Percentiles rank a stretch among this genome's conserved stretches.
phyloP scores from a whole-genome alignment of 768 basidiomycete species.

The Xerocomellus intermedius region DNA sequence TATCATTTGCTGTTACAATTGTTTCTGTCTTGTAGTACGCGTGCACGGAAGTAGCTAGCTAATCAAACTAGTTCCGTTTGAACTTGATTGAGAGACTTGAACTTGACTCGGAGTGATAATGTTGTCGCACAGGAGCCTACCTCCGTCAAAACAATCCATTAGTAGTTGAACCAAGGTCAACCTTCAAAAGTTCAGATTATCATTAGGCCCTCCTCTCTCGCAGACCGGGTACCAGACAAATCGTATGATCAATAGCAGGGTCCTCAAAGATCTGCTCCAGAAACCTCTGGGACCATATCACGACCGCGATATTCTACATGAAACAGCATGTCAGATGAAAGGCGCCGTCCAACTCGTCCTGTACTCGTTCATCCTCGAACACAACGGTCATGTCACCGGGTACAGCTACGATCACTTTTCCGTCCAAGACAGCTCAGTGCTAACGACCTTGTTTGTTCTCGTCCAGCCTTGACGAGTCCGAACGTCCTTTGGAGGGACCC shows the following conservation, averaged over 20 bases:
- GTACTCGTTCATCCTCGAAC: slow-evolving; percentile 32
- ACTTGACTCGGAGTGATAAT: background rate
- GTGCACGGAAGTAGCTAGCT: slow-evolving; percentile 25
- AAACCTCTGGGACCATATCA: slow-evolving; percentile 32
- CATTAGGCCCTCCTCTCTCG: background rate
- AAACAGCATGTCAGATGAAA: slow-evolving; percentile 17
- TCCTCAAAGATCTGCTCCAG: slow-evolving; percentile 25
- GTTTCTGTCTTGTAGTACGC: slow-evolving; percentile 33
- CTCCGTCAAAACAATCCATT: background rate
- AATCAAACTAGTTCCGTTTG: slow-evolving; percentile 3
- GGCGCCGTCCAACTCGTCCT: slow-evolving; percentile 17
- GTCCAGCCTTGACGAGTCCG: slow-evolving; percentile 48
- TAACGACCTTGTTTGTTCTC: background rate
- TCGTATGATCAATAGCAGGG: slow-evolving; percentile 18
- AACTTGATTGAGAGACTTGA: slow-evolving; percentile 1
- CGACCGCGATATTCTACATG: slow-evolving; percentile 25
- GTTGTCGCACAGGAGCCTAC: background rate
- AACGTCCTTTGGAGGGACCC: slow-evolving; percentile 34
- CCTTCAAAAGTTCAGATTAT: background rate
- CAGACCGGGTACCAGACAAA: background rate
- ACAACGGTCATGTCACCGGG: slow-evolving; percentile 25
- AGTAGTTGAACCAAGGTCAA: background rate
- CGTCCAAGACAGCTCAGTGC: background rate
- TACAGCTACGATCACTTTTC: slow-evolving; percentile 6
- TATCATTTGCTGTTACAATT: slow-evolving; percentile 31